Conservation (phyloP, 441 rosid genomes). For the Aquilaria agallochum region DNA sequence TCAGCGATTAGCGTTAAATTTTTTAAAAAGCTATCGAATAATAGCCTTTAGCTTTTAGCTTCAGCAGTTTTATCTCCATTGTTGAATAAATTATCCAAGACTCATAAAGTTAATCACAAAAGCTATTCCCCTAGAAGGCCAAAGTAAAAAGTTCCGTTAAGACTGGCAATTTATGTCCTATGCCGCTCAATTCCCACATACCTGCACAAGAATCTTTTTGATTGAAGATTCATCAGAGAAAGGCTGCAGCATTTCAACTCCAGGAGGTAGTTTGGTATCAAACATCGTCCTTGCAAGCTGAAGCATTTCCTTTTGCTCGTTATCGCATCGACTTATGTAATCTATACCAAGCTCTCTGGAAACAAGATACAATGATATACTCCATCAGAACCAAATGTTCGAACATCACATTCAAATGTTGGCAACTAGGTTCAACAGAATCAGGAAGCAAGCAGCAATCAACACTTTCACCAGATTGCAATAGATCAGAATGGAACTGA, state of each 20-base stretch:
- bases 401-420: conserved; percentile 5
- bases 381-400: not conserved
- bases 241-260: conserved; percentile 80
- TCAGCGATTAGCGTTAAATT: too few species aligned
- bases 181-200: conserved; percentile 14
- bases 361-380: conserved; percentile 6
- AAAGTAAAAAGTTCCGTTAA: too few species aligned
- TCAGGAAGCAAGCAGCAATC: not conserved
- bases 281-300: conserved; percentile 88
- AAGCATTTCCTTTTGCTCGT: conserved; percentile 73
- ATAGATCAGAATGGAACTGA: not conserved
- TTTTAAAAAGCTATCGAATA: too few species aligned
- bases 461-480: conserved; percentile 1
- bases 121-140: too few species aligned
- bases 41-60: too few species aligned
- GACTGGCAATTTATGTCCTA: too few species aligned
- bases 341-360: conserved; percentile 81
- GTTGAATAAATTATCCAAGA: too few species aligned
- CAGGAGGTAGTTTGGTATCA: conserved; percentile 85
- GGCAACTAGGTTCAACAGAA: too few species aligned
- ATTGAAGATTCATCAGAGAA: conserved; percentile 84
- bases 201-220: conserved; percentile 76
- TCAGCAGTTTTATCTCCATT: too few species aligned
- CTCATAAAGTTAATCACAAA: too few species aligned
- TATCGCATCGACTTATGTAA: conserved; percentile 52